Evolutionary conservation across 2,329 filamentous ascomycete genomes (phyloP), one percentile per base, ranked within the genome.

Genomic region (Teratosphaeria destructans): DNA sequence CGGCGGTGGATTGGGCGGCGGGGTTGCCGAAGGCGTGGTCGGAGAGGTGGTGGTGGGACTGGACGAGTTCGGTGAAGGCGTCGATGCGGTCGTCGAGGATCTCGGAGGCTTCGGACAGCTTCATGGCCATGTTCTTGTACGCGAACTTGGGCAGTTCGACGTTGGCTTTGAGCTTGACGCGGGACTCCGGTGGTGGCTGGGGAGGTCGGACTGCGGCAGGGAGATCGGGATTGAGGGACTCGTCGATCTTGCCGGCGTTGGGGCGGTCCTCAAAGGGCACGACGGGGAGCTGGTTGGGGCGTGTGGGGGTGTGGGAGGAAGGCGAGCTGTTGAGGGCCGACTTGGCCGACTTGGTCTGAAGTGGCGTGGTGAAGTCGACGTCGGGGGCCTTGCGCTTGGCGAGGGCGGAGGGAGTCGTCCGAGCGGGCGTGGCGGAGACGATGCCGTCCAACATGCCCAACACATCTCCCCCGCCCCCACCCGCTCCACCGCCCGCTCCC

Each of bases 71-170:
- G 61, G 85, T 81, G 68, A 96, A 96, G 63, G 92, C 90, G 67
- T 97, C 91, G 77, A 99, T 96, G 67, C 91, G 83, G 74, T 97
- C 93, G 74, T 99, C 94, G 7, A 97, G 81, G 53, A 96, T 89
- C 73, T 96, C 92, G 4, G 93, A 95, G 0, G 90, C 86, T 72
- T 96, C 92, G 5, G 90, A 92, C 6, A 94, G 80, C 70, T 96
- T 95, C 91, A 97, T 96, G 2, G 90, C 88, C 80, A 97, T 86
- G 1, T 91, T 89, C 71, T 92, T 94, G 75, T 97, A 99, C 0
- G 80, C 85, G 66, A 96, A 87, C 72, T 96, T 96, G 72, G 92
- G 91, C 69, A 90, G 82, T 71, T 97, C 93, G 1, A 90, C 93
- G 61, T 89, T 89, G 2, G 90, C 89, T 5, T 87, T 92, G 23